A percentile compares a stretch with the other conserved stretches of the same genome.
phyloP scores from a whole-genome alignment of 2,329 filamentous ascomycete genomes.

The Allantophomopsis cytisporea region DNA sequence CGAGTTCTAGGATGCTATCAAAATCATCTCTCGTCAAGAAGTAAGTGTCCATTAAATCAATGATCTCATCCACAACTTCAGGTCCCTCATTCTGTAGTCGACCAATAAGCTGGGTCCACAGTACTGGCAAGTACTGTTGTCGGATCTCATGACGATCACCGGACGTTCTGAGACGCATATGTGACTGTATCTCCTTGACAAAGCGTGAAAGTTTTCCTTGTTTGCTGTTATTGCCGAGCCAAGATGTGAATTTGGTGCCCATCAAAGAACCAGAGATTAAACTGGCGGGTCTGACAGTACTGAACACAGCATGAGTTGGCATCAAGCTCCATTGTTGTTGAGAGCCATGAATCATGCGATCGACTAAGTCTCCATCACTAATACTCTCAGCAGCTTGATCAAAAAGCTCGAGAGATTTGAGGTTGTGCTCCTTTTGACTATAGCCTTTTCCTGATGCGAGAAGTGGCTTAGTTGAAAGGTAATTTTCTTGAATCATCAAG shows the following conservation, averaged over 20 bases:
- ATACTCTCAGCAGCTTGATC: conserved; percentile 90
- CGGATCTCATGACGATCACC: conserved; percentile 89
- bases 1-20: conserved; percentile 83
- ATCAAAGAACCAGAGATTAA: conserved; percentile 70
- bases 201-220: conserved; percentile 63
- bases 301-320: conserved; percentile 92
- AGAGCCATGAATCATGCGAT: conserved; percentile 95
- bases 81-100: conserved; percentile 67
- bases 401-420: conserved; percentile 76
- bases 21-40: conserved; percentile 91
- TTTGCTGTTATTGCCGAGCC: conserved; percentile 94
- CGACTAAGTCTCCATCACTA: conserved; percentile 90
- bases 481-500: conserved; percentile 98
- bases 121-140: conserved; percentile 80
- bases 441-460: conserved; percentile 42
- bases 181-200: conserved; percentile 88
- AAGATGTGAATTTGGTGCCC: conserved; percentile 68
- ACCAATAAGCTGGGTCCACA: conserved; percentile 73
- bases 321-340: conserved; percentile 98
- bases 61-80: conserved; percentile 68
- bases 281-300: conserved; percentile 82
- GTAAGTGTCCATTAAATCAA: conserved; percentile 94
- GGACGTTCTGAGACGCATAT: conserved; percentile 85
- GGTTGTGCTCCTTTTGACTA: conserved; percentile 51
- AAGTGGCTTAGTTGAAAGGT: conserved; percentile 70